Conservation (phyloP, 2,329 filamentous ascomycete species). For the Fusarium sp. region DNA sequence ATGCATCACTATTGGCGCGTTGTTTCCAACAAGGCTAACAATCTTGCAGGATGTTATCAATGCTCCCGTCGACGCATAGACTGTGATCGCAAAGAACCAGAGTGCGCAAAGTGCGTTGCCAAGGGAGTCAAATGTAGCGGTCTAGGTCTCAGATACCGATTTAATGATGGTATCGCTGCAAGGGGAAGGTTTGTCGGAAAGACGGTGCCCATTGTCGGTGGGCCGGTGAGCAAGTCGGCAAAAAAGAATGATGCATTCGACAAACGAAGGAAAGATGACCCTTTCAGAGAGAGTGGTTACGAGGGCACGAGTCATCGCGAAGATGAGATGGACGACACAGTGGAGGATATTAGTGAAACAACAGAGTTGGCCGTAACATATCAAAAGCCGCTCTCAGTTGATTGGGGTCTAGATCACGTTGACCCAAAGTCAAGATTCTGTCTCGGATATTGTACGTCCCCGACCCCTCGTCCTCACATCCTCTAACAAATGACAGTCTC, state of each 20-base stretch:
- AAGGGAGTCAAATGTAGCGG: constrained; percentile 40
- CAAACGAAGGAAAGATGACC: background rate
- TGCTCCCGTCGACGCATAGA: constrained; percentile 42
- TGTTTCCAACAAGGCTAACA: background rate
- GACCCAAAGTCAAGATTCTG: constrained; percentile 34
- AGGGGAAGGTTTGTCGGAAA: constrained; percentile 39
- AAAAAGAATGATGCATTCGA: rapidly evolving
- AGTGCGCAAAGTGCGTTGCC: constrained; percentile 35
- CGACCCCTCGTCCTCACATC: rapidly evolving
- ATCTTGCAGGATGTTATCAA: constrained; percentile 35
- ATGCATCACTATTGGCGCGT: rapidly evolving
- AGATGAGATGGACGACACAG: background rate
- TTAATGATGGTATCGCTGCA: constrained; percentile 41
- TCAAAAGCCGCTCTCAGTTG: background rate
- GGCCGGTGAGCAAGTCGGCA: rapidly evolving
- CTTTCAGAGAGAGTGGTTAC: constrained; percentile 14
- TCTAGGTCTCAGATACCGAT: constrained; percentile 36
- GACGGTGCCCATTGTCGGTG: constrained; percentile 20
- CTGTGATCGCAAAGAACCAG: constrained; percentile 38
- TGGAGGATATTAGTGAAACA: background rate
- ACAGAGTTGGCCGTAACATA: background rate
- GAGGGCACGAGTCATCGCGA: background rate
- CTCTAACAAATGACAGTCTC: constrained; percentile 24
- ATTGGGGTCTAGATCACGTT: constrained; percentile 31
- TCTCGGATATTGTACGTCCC: constrained; percentile 30